Conservation (phyloP, 2,329 filamentous ascomycete species). For the Ophiocordyceps australis region DNA sequence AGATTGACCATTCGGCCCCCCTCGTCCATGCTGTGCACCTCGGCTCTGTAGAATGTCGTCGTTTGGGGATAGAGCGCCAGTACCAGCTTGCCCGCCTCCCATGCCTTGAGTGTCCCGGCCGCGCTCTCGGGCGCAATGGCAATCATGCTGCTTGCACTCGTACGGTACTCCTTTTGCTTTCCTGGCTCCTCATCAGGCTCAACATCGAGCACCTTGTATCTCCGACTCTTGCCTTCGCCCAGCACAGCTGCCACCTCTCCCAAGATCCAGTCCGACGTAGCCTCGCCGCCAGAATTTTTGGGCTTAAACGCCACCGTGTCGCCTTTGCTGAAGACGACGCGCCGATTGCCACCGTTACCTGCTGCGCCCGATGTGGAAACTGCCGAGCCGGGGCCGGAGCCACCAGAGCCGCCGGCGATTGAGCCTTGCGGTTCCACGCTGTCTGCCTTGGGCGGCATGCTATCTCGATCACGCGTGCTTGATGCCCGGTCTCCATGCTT, state of each 20-base stretch:
- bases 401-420: constrained; percentile 10
- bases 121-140: constrained; percentile 43
- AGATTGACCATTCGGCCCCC: constrained; percentile 40
- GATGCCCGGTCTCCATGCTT: constrained; percentile 8
- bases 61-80: constrained; percentile 69
- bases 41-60: constrained; percentile 71
- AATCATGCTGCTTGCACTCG: constrained; percentile 59
- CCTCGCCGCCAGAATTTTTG: constrained; percentile 28
- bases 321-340: constrained; percentile 39
- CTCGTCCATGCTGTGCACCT: constrained; percentile 53
- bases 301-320: constrained; percentile 50
- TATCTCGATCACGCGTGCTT: constrained; percentile 27
- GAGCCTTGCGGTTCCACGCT: constrained; percentile 25
- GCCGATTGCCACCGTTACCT: constrained; percentile 19
- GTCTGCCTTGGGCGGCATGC: constrained; percentile 34
- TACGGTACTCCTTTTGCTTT: constrained; percentile 50
- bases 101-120: constrained; percentile 33
- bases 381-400: too few relatives aligned
- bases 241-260: constrained; percentile 60
- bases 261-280: constrained; percentile 47
- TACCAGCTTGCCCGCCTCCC: constrained; percentile 52
- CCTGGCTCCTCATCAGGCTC: constrained; percentile 56
- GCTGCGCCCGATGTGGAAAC: too few relatives aligned
- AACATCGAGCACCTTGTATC: constrained; percentile 66
- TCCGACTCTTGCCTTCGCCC: constrained; percentile 59